Evolutionary conservation across 2,329 filamentous ascomycete genomes (phyloP).

Genomic region (Purpureocillium lavendulum): DNA sequence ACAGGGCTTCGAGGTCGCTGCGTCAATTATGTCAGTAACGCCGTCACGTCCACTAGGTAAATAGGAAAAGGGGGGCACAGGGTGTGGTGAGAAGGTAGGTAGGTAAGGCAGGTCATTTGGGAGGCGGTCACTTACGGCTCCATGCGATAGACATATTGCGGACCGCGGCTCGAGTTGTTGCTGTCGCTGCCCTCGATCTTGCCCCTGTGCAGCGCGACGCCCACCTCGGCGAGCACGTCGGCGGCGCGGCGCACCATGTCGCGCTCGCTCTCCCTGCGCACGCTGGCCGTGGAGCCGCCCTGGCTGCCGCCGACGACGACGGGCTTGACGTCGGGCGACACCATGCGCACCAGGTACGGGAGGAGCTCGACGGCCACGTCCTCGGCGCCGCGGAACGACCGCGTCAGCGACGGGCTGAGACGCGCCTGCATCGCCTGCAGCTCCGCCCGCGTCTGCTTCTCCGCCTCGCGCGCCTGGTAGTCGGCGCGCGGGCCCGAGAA

Average conservation of each 20-base stretch:
- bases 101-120: too few species aligned
- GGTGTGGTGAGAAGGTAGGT: too few species aligned
- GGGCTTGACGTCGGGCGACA: slow-evolving; percentile 85
- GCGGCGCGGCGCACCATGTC: slow-evolving; percentile 72
- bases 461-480: slow-evolving; percentile 70
- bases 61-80: too few species aligned
- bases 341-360: slow-evolving; percentile 74
- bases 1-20: slow-evolving; percentile 67
- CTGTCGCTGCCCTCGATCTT: slow-evolving; percentile 69
- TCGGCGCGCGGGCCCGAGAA: slow-evolving; percentile 79
- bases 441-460: slow-evolving; percentile 68
- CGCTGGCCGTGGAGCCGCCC: slow-evolving; percentile 64
- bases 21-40: neutral
- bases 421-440: slow-evolving; percentile 66
- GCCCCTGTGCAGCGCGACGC: slow-evolving; percentile 72
- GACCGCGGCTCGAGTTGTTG: slow-evolving; percentile 56
- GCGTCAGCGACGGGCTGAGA: slow-evolving; percentile 61
- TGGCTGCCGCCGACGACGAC: slow-evolving; percentile 68
- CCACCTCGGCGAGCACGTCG: slow-evolving; percentile 72
- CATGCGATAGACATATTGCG: slow-evolving; percentile 83
- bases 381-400: slow-evolving; percentile 71
- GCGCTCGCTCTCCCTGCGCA: slow-evolving; percentile 80
- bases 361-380: slow-evolving; percentile 74
- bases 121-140: slow-evolving; percentile 61
- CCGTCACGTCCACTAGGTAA: slow-evolving; percentile 5